Base-by-base conservation (phyloP, 2,329 filamentous ascomycete genomes). In the Parastagonospora avenae region DNA sequence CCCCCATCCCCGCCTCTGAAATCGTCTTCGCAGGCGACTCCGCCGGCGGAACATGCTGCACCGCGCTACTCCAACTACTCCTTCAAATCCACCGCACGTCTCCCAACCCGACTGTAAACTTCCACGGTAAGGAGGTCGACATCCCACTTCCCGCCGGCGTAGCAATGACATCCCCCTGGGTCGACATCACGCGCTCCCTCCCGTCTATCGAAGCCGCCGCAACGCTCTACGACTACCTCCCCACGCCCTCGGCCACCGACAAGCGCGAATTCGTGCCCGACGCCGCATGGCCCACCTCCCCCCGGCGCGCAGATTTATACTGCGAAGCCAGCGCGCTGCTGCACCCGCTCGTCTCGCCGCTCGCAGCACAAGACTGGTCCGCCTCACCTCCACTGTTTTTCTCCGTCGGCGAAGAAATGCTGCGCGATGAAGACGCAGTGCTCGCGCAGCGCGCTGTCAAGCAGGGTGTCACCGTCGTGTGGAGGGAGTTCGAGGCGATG, bases 401-500 rank as follows among this genome's bases (percentile, higher is more conserved):
- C 30, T 84, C 80, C 58, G 81, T 83, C 0, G 90, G 90, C 0
- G 84, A 89, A 77, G 90, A 94, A 73, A 80, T 88, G 60, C 77
- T 93, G 8, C 77, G 82, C 1, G 88, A 91, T 68, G 89, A 92
- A 70, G 80, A 80, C 52, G 80, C 79, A 56, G 83, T 84, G 45
- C 66, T 90, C 2, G 88, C 86, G 0, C 72, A 76, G 35, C 79
- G 80, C 33, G 77, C 89, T 9, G 77, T 77, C 12, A 57, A 63
- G 7, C 82, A 88, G 39, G 85, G 83, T 4, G 86, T 87, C 0
- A 66, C 64, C 0, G 82, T 92, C 0, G 78, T 84, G 3, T 88
- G 86, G 63, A 84, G 90, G 67, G 84, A 91, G 73, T 94, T 86
- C 67, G 86, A 92, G 69, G 87, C 85, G 2, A 93, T 93, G 90